Evolutionary conservation across 495 filamentous ascomycete species (phyloP).

Genomic region (Daldinia vernicosa): DNA sequence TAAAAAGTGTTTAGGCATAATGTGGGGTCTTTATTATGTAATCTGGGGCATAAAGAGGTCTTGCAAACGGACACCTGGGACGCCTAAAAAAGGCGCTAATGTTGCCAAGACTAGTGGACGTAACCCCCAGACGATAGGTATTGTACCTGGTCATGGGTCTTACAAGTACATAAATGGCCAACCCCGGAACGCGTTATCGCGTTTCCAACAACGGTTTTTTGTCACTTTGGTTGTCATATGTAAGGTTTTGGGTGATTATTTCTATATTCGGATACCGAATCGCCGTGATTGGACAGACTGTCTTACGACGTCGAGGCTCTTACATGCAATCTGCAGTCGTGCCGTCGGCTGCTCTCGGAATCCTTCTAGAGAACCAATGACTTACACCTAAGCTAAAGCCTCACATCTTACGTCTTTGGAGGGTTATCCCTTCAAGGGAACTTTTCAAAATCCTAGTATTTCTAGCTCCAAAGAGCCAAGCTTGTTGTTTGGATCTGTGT

Average conservation of each 20-base stretch:
- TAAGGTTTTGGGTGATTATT: background rate
- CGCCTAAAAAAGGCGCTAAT: background rate
- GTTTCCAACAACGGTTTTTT: background rate
- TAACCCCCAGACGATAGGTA: background rate
- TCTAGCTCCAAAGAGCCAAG: background rate
- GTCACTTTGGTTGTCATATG: background rate
- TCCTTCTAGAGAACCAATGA: background rate
- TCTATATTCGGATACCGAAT: background rate
- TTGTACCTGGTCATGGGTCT: background rate
- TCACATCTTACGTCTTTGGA: background rate
- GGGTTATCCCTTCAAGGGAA: background rate
- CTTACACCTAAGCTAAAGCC: background rate
- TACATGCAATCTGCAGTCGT: background rate
- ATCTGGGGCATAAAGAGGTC: background rate
- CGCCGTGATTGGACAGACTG: constrained; percentile 1
- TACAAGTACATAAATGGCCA: background rate
- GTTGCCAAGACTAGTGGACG: background rate
- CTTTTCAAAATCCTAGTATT: background rate
- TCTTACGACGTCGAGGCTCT: constrained; percentile 4
- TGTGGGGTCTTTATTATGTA: constrained; percentile 1
- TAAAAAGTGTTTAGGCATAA: background rate
- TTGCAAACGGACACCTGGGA: background rate
- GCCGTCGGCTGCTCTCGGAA: background rate
- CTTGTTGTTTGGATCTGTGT: background rate
- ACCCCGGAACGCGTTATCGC: background rate